These are phyloP conservation scores for Pseudocercospora cruenta DNA, from an alignment of 2,329 filamentous ascomycete genomes.

Conservation along the genomic window DNA sequence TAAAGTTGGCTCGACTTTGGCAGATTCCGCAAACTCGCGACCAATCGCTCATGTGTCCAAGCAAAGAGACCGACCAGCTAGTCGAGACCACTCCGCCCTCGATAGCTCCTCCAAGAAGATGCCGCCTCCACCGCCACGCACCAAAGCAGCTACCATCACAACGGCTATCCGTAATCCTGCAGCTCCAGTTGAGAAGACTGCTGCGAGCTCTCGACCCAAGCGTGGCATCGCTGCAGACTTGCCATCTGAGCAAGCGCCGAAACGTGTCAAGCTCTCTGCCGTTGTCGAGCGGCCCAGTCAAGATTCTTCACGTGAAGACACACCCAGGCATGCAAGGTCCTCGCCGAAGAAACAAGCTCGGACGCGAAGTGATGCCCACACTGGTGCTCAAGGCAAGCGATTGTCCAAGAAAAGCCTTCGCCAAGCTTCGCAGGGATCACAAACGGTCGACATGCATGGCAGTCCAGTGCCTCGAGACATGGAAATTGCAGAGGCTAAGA, in stretches of 20 bases:
- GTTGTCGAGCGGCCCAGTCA: neutral
- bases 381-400: constrained; percentile 6
- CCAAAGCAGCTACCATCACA: neutral
- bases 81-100: neutral
- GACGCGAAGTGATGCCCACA: neutral
- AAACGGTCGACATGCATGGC: constrained; percentile 35
- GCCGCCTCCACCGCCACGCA: constrained; percentile 1
- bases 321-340: neutral
- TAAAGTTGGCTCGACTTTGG: neutral
- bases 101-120: neutral
- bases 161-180: neutral
- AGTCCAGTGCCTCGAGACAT: constrained; percentile 36
- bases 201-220: constrained; percentile 5
- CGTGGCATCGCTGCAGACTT: neutral
- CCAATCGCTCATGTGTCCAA: neutral
- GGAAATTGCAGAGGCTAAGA: constrained; percentile 25
- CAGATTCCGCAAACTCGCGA: neutral
- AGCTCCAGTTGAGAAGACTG: neutral
- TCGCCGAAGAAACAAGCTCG: neutral
- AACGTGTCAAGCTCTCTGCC: constrained; percentile 14
- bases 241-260: neutral
- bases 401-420: constrained; percentile 13
- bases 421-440: constrained; percentile 30
- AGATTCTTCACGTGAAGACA: neutral
- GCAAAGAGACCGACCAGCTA: neutral